These are phyloP conservation scores for Nyctanthes arbortristis DNA, from an alignment of 257 asterid genomes.

Conservation along the genomic window DNA sequence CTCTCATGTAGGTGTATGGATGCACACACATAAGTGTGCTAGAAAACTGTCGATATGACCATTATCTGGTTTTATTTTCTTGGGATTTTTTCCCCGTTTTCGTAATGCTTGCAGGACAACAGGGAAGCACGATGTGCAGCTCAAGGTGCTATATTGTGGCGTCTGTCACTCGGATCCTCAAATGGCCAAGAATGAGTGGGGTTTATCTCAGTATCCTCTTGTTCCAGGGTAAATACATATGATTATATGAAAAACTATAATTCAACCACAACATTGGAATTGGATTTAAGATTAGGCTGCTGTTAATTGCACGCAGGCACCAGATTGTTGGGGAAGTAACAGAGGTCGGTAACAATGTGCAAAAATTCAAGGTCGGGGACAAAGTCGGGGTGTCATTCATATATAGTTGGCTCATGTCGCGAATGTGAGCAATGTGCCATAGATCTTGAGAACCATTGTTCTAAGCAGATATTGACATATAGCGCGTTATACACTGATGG, in stretches of 20 bases:
- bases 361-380: conserved; percentile 22
- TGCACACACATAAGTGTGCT: no score
- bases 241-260: neutral
- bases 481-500: conserved; percentile 5
- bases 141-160: conserved; percentile 28
- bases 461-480: conserved; percentile 6
- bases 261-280: neutral
- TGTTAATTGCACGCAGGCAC: conserved; percentile 1
- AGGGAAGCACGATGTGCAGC: conserved; percentile 19
- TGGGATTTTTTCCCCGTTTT: neutral
- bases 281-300: neutral
- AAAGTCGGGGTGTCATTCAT: conserved; percentile 24
- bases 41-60: no score
- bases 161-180: conserved; percentile 25
- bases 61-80: neutral
- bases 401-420: conserved; percentile 19
- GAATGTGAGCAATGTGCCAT: conserved; percentile 16
- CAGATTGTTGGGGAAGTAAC: conserved; percentile 20
- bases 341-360: conserved; percentile 23
- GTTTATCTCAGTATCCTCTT: conserved; percentile 14
- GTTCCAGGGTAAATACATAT: conserved; percentile 22
- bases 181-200: conserved; percentile 29
- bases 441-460: conserved; percentile 19
- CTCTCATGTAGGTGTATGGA: neutral
- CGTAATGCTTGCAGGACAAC: neutral